Conservation (phyloP, 2,329 filamentous ascomycete species). For the Cryphonectria nitschkei region DNA sequence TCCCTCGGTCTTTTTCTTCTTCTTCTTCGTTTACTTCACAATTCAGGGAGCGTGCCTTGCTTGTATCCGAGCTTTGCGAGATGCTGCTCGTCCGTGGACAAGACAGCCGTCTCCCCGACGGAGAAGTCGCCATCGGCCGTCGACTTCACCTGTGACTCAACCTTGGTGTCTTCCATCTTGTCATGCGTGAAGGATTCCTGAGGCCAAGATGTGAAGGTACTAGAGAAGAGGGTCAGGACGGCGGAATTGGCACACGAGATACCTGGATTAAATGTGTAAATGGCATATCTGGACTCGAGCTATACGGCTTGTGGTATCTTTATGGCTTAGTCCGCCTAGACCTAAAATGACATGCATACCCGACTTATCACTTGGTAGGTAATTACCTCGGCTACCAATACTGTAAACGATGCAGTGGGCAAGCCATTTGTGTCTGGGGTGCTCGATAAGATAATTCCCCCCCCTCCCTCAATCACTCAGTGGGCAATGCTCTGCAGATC, state of each 20-base stretch:
- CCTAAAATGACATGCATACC: conserved; percentile 9
- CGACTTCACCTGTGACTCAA: conserved; percentile 14
- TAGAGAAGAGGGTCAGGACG: background rate
- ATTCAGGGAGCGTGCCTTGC: conserved; percentile 31
- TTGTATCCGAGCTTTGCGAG: conserved; percentile 41
- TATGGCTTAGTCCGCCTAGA: background rate
- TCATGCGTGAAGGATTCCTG: background rate
- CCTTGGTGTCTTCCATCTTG: conserved; percentile 9
- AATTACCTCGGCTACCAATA: background rate
- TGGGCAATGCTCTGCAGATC: background rate
- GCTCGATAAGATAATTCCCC: conserved; percentile 2
- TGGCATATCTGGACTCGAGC: background rate
- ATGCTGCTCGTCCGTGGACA: conserved; percentile 38
- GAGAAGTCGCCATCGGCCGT: conserved; percentile 16
- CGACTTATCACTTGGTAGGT: background rate
- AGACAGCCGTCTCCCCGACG: conserved; percentile 26
- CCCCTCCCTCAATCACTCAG: background rate
- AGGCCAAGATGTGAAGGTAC: background rate
- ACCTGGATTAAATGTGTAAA: background rate
- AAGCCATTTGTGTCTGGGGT: background rate
- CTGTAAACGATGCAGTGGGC: background rate
- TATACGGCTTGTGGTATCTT: background rate
- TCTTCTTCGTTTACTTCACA: no score
- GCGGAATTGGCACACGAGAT: background rate
- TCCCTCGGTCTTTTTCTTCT: background rate